Percentiles rank a stretch among this genome's conserved stretches.
Evolutionary conservation across 2,329 filamentous ascomycete species (phyloP).

Genomic region (Curvularia hawaiiensis): DNA sequence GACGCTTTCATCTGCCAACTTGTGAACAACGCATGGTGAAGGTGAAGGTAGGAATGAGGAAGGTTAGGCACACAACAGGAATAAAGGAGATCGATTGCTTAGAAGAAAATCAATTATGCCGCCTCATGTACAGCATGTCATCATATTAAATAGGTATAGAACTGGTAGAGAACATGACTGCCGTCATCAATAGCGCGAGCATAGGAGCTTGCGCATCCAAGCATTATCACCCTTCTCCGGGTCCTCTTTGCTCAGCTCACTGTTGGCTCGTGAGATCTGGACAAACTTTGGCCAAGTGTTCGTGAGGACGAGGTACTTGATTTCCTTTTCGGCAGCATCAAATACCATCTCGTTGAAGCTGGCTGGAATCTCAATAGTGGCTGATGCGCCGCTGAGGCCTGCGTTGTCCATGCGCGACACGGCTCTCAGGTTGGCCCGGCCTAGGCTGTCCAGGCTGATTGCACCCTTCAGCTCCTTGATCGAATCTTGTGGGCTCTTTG

Average conservation of each 20-base stretch:
- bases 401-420: conserved; percentile 29
- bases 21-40: not conserved
- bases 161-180: not conserved
- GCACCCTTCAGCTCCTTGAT: conserved; percentile 21
- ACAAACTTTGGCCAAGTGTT: conserved; percentile 48
- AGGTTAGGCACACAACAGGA: not conserved
- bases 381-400: conserved; percentile 23
- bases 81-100: not conserved
- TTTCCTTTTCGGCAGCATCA: conserved; percentile 38
- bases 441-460: conserved; percentile 34
- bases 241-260: conserved; percentile 24
- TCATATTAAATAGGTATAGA: conserved; percentile 8
- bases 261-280: conserved; percentile 30
- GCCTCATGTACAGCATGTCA: not conserved
- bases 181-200: conserved; percentile 2
- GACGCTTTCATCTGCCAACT: not conserved
- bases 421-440: conserved; percentile 37
- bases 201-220: conserved; percentile 17
- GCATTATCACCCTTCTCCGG: conserved; percentile 19
- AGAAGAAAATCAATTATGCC: not conserved
- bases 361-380: conserved; percentile 29
- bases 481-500: conserved; percentile 22
- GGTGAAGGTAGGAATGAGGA: not conserved
- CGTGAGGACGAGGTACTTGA: conserved; percentile 44
- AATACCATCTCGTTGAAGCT: conserved; percentile 38